Percentiles rank a stretch among this genome's conserved stretches.
These are phyloP conservation scores for Pyrenophora seminiperda DNA, from an alignment of 2,329 filamentous ascomycete genomes.

Conservation along the genomic window DNA sequence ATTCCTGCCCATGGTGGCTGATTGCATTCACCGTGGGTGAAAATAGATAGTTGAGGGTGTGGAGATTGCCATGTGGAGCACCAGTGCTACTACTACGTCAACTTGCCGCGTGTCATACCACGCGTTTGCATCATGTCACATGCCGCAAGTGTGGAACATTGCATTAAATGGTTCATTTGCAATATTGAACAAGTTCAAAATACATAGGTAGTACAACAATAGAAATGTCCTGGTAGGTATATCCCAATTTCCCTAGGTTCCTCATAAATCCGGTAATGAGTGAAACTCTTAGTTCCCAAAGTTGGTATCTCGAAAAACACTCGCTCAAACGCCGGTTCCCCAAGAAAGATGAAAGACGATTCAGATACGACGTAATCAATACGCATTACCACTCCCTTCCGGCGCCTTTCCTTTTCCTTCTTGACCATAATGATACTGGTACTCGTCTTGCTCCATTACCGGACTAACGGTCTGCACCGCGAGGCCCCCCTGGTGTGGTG, in stretches of 20 bases:
- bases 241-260: neutral
- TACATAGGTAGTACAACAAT: neutral
- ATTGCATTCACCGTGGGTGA: neutral
- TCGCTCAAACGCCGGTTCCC: conserved; percentile 25
- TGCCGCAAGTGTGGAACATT: neutral
- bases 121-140: conserved; percentile 4
- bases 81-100: conserved; percentile 7
- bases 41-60: neutral
- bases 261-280: conserved; percentile 17
- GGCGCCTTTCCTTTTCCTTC: conserved; percentile 27
- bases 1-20: conserved; percentile 27
- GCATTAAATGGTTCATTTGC: too few relatives aligned
- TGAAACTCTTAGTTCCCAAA: conserved; percentile 12
- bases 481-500: conserved; percentile 13
- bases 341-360: neutral
- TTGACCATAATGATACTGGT: conserved; percentile 21
- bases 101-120: neutral
- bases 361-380: conserved; percentile 1
- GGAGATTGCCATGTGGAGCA: conserved; percentile 9
- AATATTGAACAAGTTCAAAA: neutral
- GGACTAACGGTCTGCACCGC: conserved; percentile 25
- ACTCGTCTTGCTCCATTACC: conserved; percentile 30
- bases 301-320: conserved; percentile 25
- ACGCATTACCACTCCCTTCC: conserved; percentile 16
- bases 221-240: neutral